Percentiles rank a stretch among this genome's conserved stretches.
Evolutionary conservation across 2,329 filamentous ascomycete species (phyloP).

Genomic region (Elsinoe perseae): DNA sequence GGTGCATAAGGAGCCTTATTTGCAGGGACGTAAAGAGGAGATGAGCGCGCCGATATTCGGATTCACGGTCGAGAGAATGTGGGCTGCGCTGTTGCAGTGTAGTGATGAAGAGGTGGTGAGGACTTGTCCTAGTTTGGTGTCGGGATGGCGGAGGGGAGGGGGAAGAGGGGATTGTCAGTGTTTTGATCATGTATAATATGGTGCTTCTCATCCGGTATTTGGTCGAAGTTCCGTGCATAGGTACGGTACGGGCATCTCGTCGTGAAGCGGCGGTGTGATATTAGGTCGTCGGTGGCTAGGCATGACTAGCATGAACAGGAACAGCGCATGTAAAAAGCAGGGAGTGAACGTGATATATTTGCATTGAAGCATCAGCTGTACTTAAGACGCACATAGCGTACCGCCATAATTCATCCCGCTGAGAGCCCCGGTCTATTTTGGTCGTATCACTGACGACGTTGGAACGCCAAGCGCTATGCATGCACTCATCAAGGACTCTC

Average conservation of each 20-base stretch:
- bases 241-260: not conserved
- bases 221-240: too few species aligned
- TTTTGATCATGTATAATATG: slow-evolving; percentile 19
- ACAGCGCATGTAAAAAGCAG: too few species aligned
- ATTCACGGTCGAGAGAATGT: slow-evolving; percentile 33
- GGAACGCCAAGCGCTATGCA: slow-evolving; percentile 11
- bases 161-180: slow-evolving; percentile 23
- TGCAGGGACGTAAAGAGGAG: slow-evolving; percentile 21
- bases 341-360: too few species aligned
- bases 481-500: not conserved
- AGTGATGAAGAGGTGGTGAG: slow-evolving; percentile 21
- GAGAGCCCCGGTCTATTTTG: not conserved
- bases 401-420: not conserved
- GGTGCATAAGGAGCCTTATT: slow-evolving; percentile 22
- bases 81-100: slow-evolving; percentile 32
- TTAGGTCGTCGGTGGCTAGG: too few species aligned
- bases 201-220: too few species aligned
- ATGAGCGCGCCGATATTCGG: slow-evolving; percentile 30
- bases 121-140: slow-evolving; percentile 23
- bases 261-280: too few species aligned
- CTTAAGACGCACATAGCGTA: not conserved
- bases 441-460: not conserved
- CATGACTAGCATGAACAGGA: too few species aligned
- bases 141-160: slow-evolving; percentile 21
- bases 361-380: not conserved